A percentile compares a stretch with the other conserved stretches of the same genome.
phyloP scores from a whole-genome alignment of 805 yeast species.

The Ogataea parapolymorpha region DNA sequence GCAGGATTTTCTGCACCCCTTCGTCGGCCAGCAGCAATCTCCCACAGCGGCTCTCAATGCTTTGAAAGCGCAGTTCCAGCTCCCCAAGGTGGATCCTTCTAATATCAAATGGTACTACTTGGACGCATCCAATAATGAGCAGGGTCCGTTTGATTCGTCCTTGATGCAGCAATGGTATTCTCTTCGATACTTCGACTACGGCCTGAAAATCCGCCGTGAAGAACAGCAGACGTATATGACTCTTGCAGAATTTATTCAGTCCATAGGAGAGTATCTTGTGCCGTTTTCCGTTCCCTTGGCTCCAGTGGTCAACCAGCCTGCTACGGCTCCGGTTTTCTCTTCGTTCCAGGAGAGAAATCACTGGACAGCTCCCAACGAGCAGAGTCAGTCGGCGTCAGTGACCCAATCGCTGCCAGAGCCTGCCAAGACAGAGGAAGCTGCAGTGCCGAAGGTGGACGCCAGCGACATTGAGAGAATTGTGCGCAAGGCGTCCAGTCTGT shows the following conservation, averaged over 20 bases:
- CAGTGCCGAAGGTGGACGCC: constrained; percentile 3
- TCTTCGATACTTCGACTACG: constrained; percentile 53
- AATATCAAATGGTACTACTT: constrained; percentile 66
- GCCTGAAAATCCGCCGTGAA: constrained; percentile 55
- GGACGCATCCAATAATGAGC: constrained; percentile 66
- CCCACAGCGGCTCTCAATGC: constrained; percentile 6
- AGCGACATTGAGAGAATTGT: background rate
- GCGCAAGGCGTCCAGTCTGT: background rate
- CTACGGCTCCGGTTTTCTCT: no score
- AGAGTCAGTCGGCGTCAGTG: no score
- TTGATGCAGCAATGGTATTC: constrained; percentile 78
- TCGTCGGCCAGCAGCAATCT: constrained; percentile 5
- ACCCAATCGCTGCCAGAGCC: background rate
- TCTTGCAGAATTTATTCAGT: constrained; percentile 50
- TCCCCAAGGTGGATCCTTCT: constrained; percentile 19
- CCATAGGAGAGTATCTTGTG: constrained; percentile 44
- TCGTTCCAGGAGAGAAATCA: no score
- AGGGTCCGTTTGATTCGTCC: constrained; percentile 76
- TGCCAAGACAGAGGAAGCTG: constrained; percentile 10
- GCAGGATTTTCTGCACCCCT: constrained; percentile 1
- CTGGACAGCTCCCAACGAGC: no score
- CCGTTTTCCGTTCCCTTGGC: constrained; percentile 67
- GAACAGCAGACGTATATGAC: constrained; percentile 50
- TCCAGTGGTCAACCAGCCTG: constrained; percentile 5
- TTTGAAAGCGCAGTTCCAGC: constrained; percentile 7